These are phyloP conservation scores for Sporodiniella umbellata DNA, from an alignment of 371 early-diverging fungal species.

Conservation along the genomic window DNA sequence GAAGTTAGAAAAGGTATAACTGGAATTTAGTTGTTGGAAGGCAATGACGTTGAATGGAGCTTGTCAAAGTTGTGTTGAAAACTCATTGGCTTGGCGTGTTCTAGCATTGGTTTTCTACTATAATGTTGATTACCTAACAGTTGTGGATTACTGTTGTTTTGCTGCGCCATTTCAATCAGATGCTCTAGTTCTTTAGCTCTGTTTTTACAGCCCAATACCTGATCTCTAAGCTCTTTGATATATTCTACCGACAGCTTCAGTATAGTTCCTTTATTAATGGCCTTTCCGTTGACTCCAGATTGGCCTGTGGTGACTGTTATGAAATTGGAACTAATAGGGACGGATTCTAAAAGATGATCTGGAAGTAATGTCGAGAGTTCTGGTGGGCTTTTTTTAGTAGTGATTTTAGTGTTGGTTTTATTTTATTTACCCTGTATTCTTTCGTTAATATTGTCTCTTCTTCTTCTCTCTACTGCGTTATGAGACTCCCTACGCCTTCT, in stretches of 20 bases:
- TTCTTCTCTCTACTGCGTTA: slow-evolving; percentile 83
- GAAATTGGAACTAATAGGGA: slow-evolving; percentile 38
- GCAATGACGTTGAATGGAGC: slow-evolving; percentile 15
- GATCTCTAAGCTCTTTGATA: slow-evolving; percentile 38
- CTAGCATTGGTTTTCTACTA: slow-evolving; percentile 10
- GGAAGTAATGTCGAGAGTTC: slow-evolving; percentile 87
- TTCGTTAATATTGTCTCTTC: slow-evolving; percentile 97
- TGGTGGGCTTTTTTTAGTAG: no score
- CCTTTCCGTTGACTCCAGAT: slow-evolving; percentile 42
- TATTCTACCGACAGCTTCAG: slow-evolving; percentile 79
- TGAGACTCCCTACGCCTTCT: slow-evolving; percentile 49
- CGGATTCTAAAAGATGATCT: slow-evolving; percentile 47
- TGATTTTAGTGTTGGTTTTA: no score
- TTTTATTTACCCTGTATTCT: slow-evolving; percentile 70
- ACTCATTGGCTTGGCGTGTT: slow-evolving; percentile 22
- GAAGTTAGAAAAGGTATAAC: background rate
- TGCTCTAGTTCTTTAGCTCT: slow-evolving; percentile 60
- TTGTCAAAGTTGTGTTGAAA: slow-evolving; percentile 33
- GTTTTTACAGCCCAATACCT: slow-evolving; percentile 31
- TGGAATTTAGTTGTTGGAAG: background rate
- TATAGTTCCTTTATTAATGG: slow-evolving; percentile 81
- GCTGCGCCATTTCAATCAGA: slow-evolving; percentile 47
- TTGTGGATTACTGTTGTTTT: slow-evolving; percentile 5
- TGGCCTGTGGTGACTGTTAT: slow-evolving; percentile 32
- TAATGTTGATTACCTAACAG: slow-evolving; percentile 9